Conservation (phyloP, 2,329 filamentous ascomycete genomes). For the Beauveria scarabaeidicola region DNA sequence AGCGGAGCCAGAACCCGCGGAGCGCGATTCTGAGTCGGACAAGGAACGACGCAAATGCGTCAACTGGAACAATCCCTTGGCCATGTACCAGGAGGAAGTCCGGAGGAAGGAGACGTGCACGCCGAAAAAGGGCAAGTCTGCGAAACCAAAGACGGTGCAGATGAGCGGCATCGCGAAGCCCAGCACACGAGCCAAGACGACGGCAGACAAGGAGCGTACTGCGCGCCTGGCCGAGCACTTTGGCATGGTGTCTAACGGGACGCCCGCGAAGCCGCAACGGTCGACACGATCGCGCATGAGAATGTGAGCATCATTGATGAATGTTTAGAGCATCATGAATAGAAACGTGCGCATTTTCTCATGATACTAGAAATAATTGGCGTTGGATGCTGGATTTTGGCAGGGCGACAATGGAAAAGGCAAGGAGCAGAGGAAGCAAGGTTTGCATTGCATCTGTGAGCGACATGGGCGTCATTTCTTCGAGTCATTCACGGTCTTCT, state of each 20-base stretch:
- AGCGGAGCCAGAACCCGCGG: slow-evolving; percentile 16
- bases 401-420: too few relatives aligned
- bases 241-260: slow-evolving; percentile 27
- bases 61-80: slow-evolving; percentile 27
- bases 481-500: background rate
- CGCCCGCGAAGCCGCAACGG: slow-evolving; percentile 22
- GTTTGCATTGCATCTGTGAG: background rate
- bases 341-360: too few relatives aligned
- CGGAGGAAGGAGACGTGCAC: slow-evolving; percentile 17
- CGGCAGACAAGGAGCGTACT: slow-evolving; percentile 20
- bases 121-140: slow-evolving; percentile 5
- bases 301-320: background rate
- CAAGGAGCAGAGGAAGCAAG: too few relatives aligned
- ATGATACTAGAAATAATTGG: background rate
- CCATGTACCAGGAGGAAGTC: slow-evolving; percentile 18
- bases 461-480: background rate
- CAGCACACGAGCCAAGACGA: slow-evolving; percentile 10
- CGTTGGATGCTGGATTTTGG: background rate
- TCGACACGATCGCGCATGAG: slow-evolving; percentile 8
- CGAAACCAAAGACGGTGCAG: slow-evolving; percentile 8
- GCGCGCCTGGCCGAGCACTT: slow-evolving; percentile 23
- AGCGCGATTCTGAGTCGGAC: slow-evolving; percentile 12
- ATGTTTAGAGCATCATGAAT: background rate
- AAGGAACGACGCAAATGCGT: slow-evolving; percentile 22
- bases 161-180: slow-evolving; percentile 25